A percentile compares a stretch with the other conserved stretches of the same genome.
Conservation (phyloP, 2,329 filamentous ascomycete species). For the Trichoderma hamatum region DNA sequence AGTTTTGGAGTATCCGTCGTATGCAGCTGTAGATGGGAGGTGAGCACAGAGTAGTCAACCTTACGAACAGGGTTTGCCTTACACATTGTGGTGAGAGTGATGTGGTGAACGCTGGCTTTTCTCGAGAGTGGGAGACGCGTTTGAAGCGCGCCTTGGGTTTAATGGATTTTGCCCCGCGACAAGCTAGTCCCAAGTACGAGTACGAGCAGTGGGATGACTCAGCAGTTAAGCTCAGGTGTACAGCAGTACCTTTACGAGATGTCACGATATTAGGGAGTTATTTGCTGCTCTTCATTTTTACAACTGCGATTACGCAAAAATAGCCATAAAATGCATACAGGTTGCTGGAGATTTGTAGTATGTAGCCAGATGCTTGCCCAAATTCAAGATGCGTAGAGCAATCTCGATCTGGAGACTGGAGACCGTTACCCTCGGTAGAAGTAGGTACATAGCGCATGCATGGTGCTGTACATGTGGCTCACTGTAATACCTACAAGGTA, state of each 20-base stretch:
- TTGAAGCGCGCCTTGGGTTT: constrained; percentile 38
- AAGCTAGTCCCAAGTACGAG: background rate
- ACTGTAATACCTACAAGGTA: background rate
- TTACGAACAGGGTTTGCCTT: constrained; percentile 25
- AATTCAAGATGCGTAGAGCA: background rate
- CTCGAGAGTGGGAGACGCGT: constrained; percentile 37
- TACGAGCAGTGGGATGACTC: constrained; percentile 9
- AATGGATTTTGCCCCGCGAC: constrained; percentile 38
- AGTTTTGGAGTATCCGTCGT: constrained; percentile 51
- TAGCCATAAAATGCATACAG: background rate
- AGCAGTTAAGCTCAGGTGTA: background rate
- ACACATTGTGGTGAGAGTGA: constrained; percentile 41
- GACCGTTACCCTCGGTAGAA: background rate
- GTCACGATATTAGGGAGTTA: background rate
- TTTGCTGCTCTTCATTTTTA: background rate
- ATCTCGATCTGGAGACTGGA: background rate
- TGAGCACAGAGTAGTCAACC: background rate
- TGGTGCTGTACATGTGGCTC: background rate
- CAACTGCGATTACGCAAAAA: background rate
- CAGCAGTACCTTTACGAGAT: background rate
- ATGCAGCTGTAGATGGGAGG: constrained; percentile 47
- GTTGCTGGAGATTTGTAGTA: background rate
- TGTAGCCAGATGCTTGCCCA: background rate
- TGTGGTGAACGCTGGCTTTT: constrained; percentile 26
- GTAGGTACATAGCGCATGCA: background rate